Percentiles rank a stretch among this genome's conserved stretches.
Evolutionary conservation across 2,329 filamentous ascomycete genomes (phyloP).

Genomic region (Periconia macrospinosa): DNA sequence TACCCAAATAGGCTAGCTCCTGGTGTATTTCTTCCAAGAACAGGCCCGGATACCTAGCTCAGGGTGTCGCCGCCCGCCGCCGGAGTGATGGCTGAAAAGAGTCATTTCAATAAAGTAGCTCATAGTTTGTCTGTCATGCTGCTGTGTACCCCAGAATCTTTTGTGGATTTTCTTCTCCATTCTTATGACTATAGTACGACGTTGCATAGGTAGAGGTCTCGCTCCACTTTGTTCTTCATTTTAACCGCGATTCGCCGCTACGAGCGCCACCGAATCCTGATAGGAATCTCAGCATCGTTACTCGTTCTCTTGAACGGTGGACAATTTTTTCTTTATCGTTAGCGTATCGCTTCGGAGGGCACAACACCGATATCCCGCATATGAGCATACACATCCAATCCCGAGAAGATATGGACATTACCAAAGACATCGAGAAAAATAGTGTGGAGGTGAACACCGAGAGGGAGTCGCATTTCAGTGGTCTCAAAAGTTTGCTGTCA

Average conservation of each 20-base stretch:
- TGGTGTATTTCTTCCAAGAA: not conserved
- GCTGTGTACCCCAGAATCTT: not conserved
- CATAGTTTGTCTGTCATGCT: not conserved
- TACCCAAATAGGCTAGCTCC: not conserved
- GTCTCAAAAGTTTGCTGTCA: constrained; percentile 18
- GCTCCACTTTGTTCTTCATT: not conserved
- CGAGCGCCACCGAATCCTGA: not conserved
- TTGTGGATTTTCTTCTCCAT: not conserved
- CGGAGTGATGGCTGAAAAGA: not conserved
- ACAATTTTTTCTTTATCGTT: not conserved
- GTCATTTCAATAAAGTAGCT: not conserved
- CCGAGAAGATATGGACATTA: not conserved
- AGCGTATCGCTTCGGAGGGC: not conserved
- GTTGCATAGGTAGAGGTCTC: not conserved
- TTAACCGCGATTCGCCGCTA: not conserved
- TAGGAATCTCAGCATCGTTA: not conserved
- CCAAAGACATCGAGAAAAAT: not conserved
- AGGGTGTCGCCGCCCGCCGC: not conserved
- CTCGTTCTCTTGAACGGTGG: not conserved
- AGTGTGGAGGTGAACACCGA: not conserved
- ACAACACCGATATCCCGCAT: not conserved
- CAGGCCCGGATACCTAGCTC: not conserved
- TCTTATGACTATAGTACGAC: not conserved
- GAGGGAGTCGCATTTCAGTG: not conserved
- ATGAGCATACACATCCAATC: not conserved